Evolutionary conservation across 306 rosid genomes (phyloP), one percentile per base, ranked within the genome.

Genomic region (Hippophae gyantsensis): DNA sequence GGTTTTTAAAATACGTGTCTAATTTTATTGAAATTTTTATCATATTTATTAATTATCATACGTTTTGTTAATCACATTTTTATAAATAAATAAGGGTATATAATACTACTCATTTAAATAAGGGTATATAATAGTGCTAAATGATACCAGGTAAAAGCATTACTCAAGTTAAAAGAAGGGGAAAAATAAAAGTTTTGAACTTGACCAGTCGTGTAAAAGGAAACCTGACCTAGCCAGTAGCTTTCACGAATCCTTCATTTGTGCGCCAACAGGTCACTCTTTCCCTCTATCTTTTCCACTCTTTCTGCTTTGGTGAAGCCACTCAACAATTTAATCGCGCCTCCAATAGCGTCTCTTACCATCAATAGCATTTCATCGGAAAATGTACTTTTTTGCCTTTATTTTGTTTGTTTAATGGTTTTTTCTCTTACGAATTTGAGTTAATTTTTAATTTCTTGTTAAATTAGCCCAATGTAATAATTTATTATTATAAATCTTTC

Each of bases 191-290:
- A 18, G 23, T 18, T 18, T 18, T 18, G 23, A 18, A 18, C 59
- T 52, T 42, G 40, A 66, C 51, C 52, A 58, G 53, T 68, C 47
- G 72, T 43, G 78, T 6, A 47, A 9, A 11, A 57, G 54, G 0
- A 14, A 75, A 64, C 71, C 64, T 51, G 71, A 66, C 61, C 60
- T 10, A 10, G 45, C 64, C 49, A 57, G 77, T 70, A 38, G 72
- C 87, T 77, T 61, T 78, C 71, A 42, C 67, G 46, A 56, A 64
- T 57, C 49, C 48, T 54, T 45, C 13, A 63, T 73, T 14, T 56
- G 73, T 72, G 69, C 70, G 65, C 63, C 27, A 72, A 72, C 80
- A 72, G 77, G 75, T 75, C 68, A 13, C 67, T 63, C 58, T 40
- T 63, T 12, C 38, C 10, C 57, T 7, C 58, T 18, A 18, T 3